Evolutionary conservation across 257 asterid genomes (phyloP).

Genomic region (Nicotiana sylvestris): DNA sequence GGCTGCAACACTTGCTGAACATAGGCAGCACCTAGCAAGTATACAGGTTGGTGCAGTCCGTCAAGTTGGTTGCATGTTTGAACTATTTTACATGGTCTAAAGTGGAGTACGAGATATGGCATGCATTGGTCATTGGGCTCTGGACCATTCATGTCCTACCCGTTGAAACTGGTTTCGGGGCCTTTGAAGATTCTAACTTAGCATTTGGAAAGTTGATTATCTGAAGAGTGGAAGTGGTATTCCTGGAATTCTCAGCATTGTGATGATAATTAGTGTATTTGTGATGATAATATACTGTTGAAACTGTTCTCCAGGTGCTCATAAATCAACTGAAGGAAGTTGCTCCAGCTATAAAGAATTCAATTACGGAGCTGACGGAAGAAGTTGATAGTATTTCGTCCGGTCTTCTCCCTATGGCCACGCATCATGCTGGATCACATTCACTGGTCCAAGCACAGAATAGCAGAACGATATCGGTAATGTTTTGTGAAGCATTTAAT

Average conservation of each 20-base stretch:
- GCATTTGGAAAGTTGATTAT: constrained; percentile 8
- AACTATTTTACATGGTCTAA: neutral
- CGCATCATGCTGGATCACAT: constrained; percentile 49
- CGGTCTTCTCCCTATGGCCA: constrained; percentile 51
- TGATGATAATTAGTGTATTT: neutral
- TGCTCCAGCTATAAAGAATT: constrained; percentile 89
- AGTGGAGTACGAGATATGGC: neutral
- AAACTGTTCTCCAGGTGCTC: constrained; percentile 63
- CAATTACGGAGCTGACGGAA: constrained; percentile 75
- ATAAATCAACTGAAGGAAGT: constrained; percentile 93
- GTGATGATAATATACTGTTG: constrained; percentile 4
- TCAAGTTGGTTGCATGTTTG: constrained; percentile 6
- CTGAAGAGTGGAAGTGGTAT: constrained; percentile 5
- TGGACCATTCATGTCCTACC: constrained; percentile 4
- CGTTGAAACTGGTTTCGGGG: neutral
- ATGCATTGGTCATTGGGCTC: constrained; percentile 10
- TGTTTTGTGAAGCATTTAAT: constrained; percentile 10
- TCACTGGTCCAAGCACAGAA: constrained; percentile 72
- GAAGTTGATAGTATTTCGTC: constrained; percentile 80
- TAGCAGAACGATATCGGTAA: constrained; percentile 70
- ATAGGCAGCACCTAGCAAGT: constrained; percentile 90
- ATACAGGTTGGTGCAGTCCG: constrained; percentile 58
- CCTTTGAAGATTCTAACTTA: neutral
- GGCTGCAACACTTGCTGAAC: constrained; percentile 87
- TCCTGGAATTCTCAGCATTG: constrained; percentile 8